Conservation (phyloP, 495 filamentous ascomycete genomes). For the Hypoxylon trugodes region DNA sequence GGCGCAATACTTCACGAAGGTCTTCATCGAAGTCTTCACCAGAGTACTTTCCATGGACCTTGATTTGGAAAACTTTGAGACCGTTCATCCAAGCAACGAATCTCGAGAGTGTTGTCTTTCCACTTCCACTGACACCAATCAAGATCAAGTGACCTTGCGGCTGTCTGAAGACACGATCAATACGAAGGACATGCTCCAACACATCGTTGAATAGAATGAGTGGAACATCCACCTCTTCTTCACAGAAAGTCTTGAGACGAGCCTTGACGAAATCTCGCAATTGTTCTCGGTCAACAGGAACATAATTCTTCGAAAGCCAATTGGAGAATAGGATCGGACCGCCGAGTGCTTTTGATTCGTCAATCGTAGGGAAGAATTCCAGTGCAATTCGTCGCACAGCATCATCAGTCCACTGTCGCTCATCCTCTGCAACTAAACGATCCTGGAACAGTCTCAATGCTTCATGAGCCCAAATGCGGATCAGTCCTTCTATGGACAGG, state of each 20-base stretch:
- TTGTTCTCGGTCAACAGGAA: slow-evolving; percentile 93
- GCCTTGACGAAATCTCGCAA: slow-evolving; percentile 97
- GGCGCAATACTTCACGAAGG: slow-evolving; percentile 87
- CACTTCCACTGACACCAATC: slow-evolving; percentile 96
- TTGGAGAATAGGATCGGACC: slow-evolving; percentile 97
- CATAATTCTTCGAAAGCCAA: slow-evolving; percentile 99
- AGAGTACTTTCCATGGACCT: slow-evolving; percentile 98
- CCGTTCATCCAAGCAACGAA: slow-evolving; percentile 99
- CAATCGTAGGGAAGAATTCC: slow-evolving; percentile 91
- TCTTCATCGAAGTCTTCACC: slow-evolving; percentile 99
- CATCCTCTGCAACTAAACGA: slow-evolving; percentile 90
- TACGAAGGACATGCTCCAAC: slow-evolving; percentile 94
- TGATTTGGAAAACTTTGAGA: slow-evolving; percentile 98
- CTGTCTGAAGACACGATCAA: slow-evolving; percentile 97
- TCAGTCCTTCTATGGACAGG: slow-evolving; percentile 86
- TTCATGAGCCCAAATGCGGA: slow-evolving; percentile 98
- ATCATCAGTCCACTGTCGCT: slow-evolving; percentile 93
- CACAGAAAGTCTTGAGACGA: slow-evolving; percentile 95
- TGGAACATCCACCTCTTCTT: slow-evolving; percentile 98
- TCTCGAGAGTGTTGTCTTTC: slow-evolving; percentile 96
- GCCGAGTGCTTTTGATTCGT: slow-evolving; percentile 86
- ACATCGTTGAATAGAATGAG: slow-evolving; percentile 98
- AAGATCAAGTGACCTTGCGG: slow-evolving; percentile 98
- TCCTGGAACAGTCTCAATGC: slow-evolving; percentile 96
- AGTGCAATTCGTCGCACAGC: slow-evolving; percentile 83